These are phyloP conservation scores for Pleurotus pulmonarius DNA, from an alignment of 768 basidiomycete genomes.

Conservation along the genomic window DNA sequence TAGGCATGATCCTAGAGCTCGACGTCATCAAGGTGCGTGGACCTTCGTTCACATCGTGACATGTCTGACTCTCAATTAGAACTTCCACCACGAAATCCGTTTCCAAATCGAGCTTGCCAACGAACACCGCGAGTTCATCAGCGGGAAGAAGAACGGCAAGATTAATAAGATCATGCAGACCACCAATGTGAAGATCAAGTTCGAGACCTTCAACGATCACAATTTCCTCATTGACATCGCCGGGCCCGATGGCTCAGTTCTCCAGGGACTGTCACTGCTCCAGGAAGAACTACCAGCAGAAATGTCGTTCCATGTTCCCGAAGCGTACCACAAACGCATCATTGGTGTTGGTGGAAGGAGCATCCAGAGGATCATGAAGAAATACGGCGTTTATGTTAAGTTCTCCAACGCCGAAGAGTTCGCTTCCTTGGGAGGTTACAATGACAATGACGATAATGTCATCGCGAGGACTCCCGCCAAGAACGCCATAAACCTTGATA, in stretches of 20 bases:
- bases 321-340: conserved; percentile 97
- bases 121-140: conserved; percentile 98
- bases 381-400: conserved; percentile 99
- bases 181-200: conserved; percentile 96
- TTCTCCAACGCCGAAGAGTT: conserved; percentile 98
- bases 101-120: conserved; percentile 98
- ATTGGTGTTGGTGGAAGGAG: conserved; percentile 97
- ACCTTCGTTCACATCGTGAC: no score
- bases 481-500: conserved; percentile 92
- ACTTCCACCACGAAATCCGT: conserved; percentile 95
- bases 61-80: conserved; percentile 34
- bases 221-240: conserved; percentile 93
- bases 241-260: conserved; percentile 77
- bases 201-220: conserved; percentile 96
- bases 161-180: conserved; percentile 99
- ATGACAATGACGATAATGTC: conserved; percentile 98
- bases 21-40: conserved; percentile 81
- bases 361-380: conserved; percentile 99
- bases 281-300: conserved; percentile 99
- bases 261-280: conserved; percentile 84
- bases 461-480: conserved; percentile 98
- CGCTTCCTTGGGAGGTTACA: conserved; percentile 89
- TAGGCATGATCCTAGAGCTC: conserved; percentile 83
- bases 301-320: conserved; percentile 97
- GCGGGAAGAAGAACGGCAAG: conserved; percentile 99